These are phyloP conservation scores for Didymella exigua DNA, from an alignment of 2,329 filamentous ascomycete genomes.

Conservation along the genomic window DNA sequence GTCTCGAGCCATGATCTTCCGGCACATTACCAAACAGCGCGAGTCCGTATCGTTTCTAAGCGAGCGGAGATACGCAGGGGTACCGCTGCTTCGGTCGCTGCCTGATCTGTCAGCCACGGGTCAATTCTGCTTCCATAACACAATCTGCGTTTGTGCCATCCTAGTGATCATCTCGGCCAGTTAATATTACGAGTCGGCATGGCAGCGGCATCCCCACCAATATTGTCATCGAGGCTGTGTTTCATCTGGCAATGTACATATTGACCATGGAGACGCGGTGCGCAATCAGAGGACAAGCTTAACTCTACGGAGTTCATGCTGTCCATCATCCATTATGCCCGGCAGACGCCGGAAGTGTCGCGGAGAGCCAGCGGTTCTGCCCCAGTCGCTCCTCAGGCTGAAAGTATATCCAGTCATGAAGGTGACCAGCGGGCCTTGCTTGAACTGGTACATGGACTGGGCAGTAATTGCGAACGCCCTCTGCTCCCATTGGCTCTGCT, in stretches of 20 bases:
- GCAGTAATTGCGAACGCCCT: not conserved
- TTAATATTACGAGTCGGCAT: slow-evolving; percentile 30
- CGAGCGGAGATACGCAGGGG: slow-evolving; percentile 38
- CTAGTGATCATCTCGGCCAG: slow-evolving; percentile 37
- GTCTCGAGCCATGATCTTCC: slow-evolving; percentile 42
- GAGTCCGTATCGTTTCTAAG: slow-evolving; percentile 33
- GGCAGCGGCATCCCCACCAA: slow-evolving; percentile 29
- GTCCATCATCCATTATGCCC: not conserved
- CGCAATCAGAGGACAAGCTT: not conserved
- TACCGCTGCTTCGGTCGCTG: slow-evolving; percentile 31
- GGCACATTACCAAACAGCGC: slow-evolving; percentile 21
- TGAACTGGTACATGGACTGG: slow-evolving; percentile 1
- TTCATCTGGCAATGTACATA: slow-evolving; percentile 8
- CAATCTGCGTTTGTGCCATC: slow-evolving; percentile 30
- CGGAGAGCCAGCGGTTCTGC: not conserved
- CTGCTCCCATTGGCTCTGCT: slow-evolving; percentile 1
- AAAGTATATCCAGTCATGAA: not conserved
- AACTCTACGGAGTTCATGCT: not conserved
- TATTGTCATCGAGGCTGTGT: slow-evolving; percentile 19
- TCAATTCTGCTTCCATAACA: slow-evolving; percentile 33
- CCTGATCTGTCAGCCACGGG: slow-evolving; percentile 33
- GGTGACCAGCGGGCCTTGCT: slow-evolving; percentile 1
- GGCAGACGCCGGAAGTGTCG: not conserved
- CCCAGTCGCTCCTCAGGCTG: not conserved
- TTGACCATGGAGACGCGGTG: not conserved